Evolutionary conservation across 169 alveolate genomes (phyloP), one percentile per base, ranked within the genome.

Genomic region (Plasmodium coatneyi): DNA sequence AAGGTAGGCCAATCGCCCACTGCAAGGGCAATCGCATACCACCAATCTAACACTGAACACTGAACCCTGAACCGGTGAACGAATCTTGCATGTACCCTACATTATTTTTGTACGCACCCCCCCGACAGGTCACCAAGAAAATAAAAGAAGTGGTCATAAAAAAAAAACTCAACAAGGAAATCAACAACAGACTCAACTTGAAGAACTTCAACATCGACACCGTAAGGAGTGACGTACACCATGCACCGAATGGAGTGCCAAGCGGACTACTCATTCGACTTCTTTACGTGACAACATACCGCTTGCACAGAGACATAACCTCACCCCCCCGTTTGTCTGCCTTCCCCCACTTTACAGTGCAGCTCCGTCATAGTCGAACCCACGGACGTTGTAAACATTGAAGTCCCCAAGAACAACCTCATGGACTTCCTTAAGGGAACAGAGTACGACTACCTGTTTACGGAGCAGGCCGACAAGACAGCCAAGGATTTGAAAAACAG

Each of bases 401-500:
- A 97, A 76, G 82, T 95, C 41, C 95, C 96, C 80, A 84, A 92
- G 91, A 46, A 93, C 49, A 87, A 84, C 87, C 43, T 93, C 71
- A 28, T 89, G 76, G 95, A 95, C 74, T 84, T 78, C 87, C 39
- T 95, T 60, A 87, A 95, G 83, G 79, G 82, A 28, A 79, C 96
- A 32, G 93, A 95, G 71, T 84, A 92, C 43, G 93, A 87, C 49
- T 87, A 87, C 34, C 80, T 87, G n/a, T 87, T 87, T 43, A 79
- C 93, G 16, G 93, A 87, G 30, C 93, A 87, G 78, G 81, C 93
- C 39, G 83, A 87, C 43, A 87, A 87, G 81, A 87, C 93, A 25
- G 91, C 97, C 3, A 95, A 96, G 80, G 97, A 96, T 19, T 90
- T 96, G 70, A 96, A 93, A 90, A 84, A 87, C 70, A 95, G 96